Percentiles rank a stretch among this genome's conserved stretches.
Evolutionary conservation across 2,329 filamentous ascomycete species (phyloP).

Genomic region (Didymella exigua): DNA sequence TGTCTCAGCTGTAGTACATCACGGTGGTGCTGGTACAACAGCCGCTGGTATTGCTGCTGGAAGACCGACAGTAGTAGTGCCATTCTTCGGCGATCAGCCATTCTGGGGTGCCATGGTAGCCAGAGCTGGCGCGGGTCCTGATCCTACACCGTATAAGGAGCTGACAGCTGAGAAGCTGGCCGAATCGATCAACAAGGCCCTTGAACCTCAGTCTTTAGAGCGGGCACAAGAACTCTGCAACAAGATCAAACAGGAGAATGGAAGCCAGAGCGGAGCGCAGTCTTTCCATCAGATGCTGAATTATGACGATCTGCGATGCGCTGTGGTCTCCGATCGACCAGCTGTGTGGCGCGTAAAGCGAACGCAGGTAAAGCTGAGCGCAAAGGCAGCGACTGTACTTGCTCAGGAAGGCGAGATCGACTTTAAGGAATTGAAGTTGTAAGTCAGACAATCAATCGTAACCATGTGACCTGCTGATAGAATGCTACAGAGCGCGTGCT

Average conservation of each 20-base stretch:
- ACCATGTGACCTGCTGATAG: slow-evolving; percentile 13
- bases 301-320: slow-evolving; percentile 47
- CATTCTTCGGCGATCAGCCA: slow-evolving; percentile 66
- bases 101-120: slow-evolving; percentile 52
- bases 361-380: slow-evolving; percentile 46
- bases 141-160: slow-evolving; percentile 49
- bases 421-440: slow-evolving; percentile 48
- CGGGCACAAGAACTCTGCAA: slow-evolving; percentile 45
- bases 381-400: slow-evolving; percentile 47
- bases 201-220: slow-evolving; percentile 46
- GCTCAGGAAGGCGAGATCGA: slow-evolving; percentile 45
- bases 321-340: slow-evolving; percentile 36
- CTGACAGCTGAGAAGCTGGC: slow-evolving; percentile 49
- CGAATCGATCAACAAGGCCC: slow-evolving; percentile 45
- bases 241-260: slow-evolving; percentile 48
- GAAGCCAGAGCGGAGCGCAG: slow-evolving; percentile 45
- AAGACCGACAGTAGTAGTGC: slow-evolving; percentile 80
- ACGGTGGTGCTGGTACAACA: slow-evolving; percentile 86
- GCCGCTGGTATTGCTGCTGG: slow-evolving; percentile 83
- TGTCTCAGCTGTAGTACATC: slow-evolving; percentile 83
- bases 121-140: slow-evolving; percentile 48
- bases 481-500: slow-evolving; percentile 38
- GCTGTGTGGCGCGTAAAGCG: slow-evolving; percentile 49
- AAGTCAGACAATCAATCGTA: slow-evolving; percentile 16
- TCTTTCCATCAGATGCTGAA: slow-evolving; percentile 48